phyloP scores from a whole-genome alignment of 257 asterid genomes.

The Misopates orontium region DNA sequence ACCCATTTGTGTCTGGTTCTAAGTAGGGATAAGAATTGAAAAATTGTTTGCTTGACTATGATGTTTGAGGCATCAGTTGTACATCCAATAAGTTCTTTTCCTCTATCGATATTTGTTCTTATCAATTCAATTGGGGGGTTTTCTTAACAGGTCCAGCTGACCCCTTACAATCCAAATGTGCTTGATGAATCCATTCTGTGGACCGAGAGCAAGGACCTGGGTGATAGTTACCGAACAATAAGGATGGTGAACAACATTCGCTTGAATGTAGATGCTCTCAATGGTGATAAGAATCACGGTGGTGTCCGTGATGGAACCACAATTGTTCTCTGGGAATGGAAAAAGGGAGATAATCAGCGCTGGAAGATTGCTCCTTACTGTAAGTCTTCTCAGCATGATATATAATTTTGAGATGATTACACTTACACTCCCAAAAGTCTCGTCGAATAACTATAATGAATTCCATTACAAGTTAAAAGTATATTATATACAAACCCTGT shows the following conservation, averaged over 20 bases:
- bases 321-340: conserved; percentile 95
- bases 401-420: too few species aligned
- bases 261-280: conserved; percentile 74
- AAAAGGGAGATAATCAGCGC: conserved; percentile 84
- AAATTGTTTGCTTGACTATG: too few species aligned
- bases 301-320: conserved; percentile 83
- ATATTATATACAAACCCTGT: too few species aligned
- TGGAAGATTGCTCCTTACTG: conserved; percentile 84
- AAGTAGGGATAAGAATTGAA: too few species aligned
- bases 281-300: conserved; percentile 83
- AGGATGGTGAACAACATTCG: conserved; percentile 84
- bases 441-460: too few species aligned
- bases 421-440: too few species aligned
- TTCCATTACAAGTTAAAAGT: too few species aligned
- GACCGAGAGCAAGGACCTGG: conserved; percentile 85
- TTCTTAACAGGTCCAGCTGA: conserved; percentile 53
- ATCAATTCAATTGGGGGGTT: background rate
- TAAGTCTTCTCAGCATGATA: conserved; percentile 45
- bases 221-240: conserved; percentile 68
- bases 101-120: background rate
- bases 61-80: too few species aligned
- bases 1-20: too few species aligned
- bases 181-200: conserved; percentile 86
- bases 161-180: conserved; percentile 55
- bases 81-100: too few species aligned